Evolutionary conservation across 192 early-diverging fungal genomes (phyloP).

Genomic region (Chytriomyces sp.): DNA sequence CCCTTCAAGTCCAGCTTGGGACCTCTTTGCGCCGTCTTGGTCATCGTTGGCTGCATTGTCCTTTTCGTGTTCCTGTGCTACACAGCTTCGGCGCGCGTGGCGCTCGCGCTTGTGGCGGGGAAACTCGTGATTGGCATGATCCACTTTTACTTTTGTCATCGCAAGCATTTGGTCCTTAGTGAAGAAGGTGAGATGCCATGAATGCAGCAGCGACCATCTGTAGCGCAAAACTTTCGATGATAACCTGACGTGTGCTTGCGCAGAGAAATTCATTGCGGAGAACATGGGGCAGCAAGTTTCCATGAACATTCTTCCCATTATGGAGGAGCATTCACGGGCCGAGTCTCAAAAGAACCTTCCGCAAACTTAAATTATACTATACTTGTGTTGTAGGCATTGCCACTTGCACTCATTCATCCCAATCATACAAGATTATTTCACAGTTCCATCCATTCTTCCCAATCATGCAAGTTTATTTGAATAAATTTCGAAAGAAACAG

Average conservation of each 20-base stretch:
- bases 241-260: not conserved
- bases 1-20: constrained; percentile 4
- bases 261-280: not conserved
- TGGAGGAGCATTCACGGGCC: no score
- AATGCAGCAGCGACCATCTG: not conserved
- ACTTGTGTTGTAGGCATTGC: no score
- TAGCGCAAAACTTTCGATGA: not conserved
- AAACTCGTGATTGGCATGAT: constrained; percentile 4
- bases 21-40: constrained; percentile 12
- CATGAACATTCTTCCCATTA: not conserved
- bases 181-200: constrained; percentile 1
- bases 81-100: not conserved
- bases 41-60: not conserved
- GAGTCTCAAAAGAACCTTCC: no score
- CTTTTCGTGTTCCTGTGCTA: not conserved
- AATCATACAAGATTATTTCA: not conserved
- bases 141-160: constrained; percentile 8
- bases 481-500: no score
- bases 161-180: constrained; percentile 17
- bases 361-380: no score
- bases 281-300: not conserved
- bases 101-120: not conserved
- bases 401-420: no score
- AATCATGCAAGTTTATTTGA: no score
- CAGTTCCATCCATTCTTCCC: no score